Conservation (phyloP, 1,139 yeast species). For the Pneumocystis sp. region DNA sequence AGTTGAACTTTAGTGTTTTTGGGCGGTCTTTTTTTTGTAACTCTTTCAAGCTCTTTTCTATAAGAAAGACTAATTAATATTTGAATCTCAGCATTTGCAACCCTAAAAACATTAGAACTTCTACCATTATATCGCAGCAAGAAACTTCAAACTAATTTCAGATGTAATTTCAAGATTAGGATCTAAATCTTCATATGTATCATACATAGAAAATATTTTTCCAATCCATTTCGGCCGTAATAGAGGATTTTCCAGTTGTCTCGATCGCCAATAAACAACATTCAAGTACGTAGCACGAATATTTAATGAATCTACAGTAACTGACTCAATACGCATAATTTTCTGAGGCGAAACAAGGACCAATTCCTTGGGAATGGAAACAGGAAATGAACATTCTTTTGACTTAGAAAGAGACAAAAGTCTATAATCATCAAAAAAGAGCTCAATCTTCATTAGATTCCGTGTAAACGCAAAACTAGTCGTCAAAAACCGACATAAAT, state of each 20-base stretch:
- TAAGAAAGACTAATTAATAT: conserved; percentile 18
- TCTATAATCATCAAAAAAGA: conserved; percentile 21
- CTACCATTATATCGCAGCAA: neutral
- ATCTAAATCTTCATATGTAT: conserved; percentile 16
- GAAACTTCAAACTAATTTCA: neutral
- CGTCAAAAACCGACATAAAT: conserved; percentile 27
- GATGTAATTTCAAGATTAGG: conserved; percentile 15
- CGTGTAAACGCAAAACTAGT: conserved; percentile 27
- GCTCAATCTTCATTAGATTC: conserved; percentile 21
- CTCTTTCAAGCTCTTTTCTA: conserved; percentile 25
- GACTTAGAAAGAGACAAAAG: conserved; percentile 22
- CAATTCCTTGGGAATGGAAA: conserved; percentile 20
- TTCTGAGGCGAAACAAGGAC: conserved; percentile 17
- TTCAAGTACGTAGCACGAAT: conserved; percentile 25
- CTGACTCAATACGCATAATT: conserved; percentile 16
- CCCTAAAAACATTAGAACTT: conserved; percentile 1
- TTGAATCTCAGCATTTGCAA: conserved; percentile 4
- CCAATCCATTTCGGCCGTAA: neutral
- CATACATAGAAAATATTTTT: conserved; percentile 20
- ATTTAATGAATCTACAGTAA: conserved; percentile 22
- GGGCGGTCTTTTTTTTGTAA: conserved; percentile 32
- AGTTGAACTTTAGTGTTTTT: conserved; percentile 24
- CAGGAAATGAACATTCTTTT: conserved; percentile 16
- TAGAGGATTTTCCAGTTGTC: neutral
- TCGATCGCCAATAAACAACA: conserved; percentile 16